A percentile compares a stretch with the other conserved stretches of the same genome.
Evolutionary conservation across 257 asterid species (phyloP).

Genomic region (Solanum dulcamara): DNA sequence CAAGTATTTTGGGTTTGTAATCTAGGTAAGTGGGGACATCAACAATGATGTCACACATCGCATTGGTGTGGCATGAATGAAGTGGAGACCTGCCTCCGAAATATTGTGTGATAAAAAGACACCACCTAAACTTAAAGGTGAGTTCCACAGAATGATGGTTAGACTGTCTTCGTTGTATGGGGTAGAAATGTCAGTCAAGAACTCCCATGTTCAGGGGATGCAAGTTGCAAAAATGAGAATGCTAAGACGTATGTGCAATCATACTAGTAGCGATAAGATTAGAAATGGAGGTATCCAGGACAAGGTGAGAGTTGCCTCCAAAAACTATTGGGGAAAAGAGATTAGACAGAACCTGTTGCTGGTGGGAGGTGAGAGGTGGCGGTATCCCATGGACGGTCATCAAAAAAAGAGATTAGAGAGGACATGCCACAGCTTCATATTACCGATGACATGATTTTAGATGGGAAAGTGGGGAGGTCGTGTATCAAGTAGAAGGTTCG

Average conservation of each 20-base stretch:
- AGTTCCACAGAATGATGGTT: not conserved
- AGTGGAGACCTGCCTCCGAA: not conserved
- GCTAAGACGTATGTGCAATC: too few relatives aligned
- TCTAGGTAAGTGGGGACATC: not conserved
- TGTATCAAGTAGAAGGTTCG: not conserved
- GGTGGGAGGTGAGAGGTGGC: too few relatives aligned
- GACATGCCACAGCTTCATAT: not conserved
- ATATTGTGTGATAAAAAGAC: not conserved
- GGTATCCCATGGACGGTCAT: too few relatives aligned
- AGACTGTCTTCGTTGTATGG: too few relatives aligned
- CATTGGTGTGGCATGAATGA: not conserved
- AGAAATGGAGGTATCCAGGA: too few relatives aligned
- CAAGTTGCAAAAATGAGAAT: too few relatives aligned
- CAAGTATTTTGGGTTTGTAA: not conserved
- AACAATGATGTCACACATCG: not conserved
- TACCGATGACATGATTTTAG: not conserved
- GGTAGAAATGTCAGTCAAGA: too few relatives aligned
- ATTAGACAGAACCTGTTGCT: too few relatives aligned
- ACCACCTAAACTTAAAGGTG: not conserved
- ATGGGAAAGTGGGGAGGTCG: not conserved
- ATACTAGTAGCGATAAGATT: too few relatives aligned
- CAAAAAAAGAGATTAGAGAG: not conserved
- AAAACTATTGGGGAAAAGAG: not conserved
- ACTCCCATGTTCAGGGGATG: too few relatives aligned
- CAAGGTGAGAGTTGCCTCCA: too few relatives aligned